Percentiles rank a stretch among this genome's conserved stretches.
Evolutionary conservation across 352 stramenopile genomes (phyloP).

Genomic region (Phytopythium kandeliae): DNA sequence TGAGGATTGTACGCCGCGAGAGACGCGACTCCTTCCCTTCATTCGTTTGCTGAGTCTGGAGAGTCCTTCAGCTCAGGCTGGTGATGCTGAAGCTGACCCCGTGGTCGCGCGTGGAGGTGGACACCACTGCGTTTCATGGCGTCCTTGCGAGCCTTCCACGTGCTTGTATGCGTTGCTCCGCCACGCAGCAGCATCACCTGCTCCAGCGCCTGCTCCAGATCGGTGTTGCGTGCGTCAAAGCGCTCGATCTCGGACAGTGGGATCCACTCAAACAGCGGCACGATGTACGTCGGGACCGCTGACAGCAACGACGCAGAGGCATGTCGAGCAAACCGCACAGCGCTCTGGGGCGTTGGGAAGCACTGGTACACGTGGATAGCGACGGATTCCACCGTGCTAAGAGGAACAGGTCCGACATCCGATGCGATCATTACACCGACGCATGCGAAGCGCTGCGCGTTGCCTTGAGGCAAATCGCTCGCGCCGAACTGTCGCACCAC

Average conservation of each 20-base stretch:
- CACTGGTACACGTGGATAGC: slow-evolving; percentile 75
- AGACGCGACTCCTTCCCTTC: too few relatives aligned
- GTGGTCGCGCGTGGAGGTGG: slow-evolving; percentile 3
- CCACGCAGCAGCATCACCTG: slow-evolving; percentile 25
- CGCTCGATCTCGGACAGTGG: slow-evolving; percentile 57
- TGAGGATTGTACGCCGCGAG: too few relatives aligned
- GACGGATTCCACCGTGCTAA: slow-evolving; percentile 39
- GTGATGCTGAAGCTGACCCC: too few relatives aligned
- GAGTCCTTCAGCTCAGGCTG: too few relatives aligned
- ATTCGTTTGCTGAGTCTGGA: too few relatives aligned
- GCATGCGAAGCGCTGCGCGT: slow-evolving; percentile 69
- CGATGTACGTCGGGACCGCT: slow-evolving; percentile 39
- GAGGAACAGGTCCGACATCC: slow-evolving; percentile 40
- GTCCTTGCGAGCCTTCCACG: slow-evolving; percentile 67
- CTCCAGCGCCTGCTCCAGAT: slow-evolving; percentile 66
- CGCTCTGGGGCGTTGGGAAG: slow-evolving; percentile 74
- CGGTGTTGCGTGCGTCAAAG: slow-evolving; percentile 53
- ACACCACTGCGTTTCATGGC: slow-evolving; percentile 43
- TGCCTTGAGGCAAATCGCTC: slow-evolving; percentile 39
- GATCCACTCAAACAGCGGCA: slow-evolving; percentile 82
- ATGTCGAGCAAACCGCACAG: slow-evolving; percentile 64
- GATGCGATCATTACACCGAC: slow-evolving; percentile 26
- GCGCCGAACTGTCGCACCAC: slow-evolving; percentile 33
- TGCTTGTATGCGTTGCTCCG: slow-evolving; percentile 27
- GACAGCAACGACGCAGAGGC: slow-evolving; percentile 39